Evolutionary conservation across 257 asterid species (phyloP).

Genomic region (Solanum lycopersicoides): DNA sequence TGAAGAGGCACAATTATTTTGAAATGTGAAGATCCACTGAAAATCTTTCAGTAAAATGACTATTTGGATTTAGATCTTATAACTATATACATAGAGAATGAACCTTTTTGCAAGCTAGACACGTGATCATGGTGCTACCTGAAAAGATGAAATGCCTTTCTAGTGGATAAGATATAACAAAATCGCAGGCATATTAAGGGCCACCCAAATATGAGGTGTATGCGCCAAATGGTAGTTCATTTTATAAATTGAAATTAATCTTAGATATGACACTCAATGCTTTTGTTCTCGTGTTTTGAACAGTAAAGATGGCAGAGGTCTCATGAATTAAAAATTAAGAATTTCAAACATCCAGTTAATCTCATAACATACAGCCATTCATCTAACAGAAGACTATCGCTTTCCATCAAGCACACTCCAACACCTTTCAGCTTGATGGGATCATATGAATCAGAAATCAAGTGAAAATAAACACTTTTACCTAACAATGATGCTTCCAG

Average conservation of each 20-base stretch:
- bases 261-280: not conserved
- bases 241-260: not conserved
- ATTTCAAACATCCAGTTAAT: not conserved
- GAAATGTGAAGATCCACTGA: not conserved
- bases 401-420: not conserved
- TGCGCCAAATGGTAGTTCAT: not conserved
- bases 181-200: not conserved
- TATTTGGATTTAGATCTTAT: not conserved
- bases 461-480: not conserved
- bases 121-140: not conserved
- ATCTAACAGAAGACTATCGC: not conserved
- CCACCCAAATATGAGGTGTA: not conserved
- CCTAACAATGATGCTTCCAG: not conserved
- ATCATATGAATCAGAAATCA: not conserved
- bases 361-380: not conserved
- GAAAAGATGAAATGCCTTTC: not conserved
- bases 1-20: not conserved
- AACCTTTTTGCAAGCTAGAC: not conserved
- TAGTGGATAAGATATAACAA: not conserved
- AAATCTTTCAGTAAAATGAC: not conserved
- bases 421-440: not conserved
- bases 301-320: not conserved
- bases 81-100: not conserved
- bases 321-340: not conserved
- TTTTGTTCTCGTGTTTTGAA: not conserved